A percentile compares a stretch with the other conserved stretches of the same genome.
Evolutionary conservation across 2,329 filamentous ascomycete species (phyloP).

Genomic region (Aspergillus neoniger): DNA sequence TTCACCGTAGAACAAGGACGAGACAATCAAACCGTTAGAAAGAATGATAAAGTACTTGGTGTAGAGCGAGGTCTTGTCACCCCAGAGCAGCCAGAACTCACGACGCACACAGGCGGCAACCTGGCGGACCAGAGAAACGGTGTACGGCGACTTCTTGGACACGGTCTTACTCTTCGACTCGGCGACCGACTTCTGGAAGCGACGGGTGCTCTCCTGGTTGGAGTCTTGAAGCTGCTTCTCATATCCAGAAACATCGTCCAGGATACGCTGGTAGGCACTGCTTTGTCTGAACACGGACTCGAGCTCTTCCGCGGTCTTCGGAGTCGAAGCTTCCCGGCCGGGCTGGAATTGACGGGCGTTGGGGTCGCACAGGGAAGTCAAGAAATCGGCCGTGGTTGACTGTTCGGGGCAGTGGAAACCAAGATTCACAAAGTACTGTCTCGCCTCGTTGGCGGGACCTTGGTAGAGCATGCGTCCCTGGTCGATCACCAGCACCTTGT

Average conservation of each 20-base stretch:
- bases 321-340: conserved; percentile 66
- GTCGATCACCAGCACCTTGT: conserved; percentile 79
- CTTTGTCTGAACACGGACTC: conserved; percentile 68
- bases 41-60: conserved; percentile 81
- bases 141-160: conserved; percentile 71
- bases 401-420: conserved; percentile 62
- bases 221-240: conserved; percentile 60
- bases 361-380: conserved; percentile 74
- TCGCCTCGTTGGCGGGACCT: conserved; percentile 62
- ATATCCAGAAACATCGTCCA: conserved; percentile 63
- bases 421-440: conserved; percentile 66
- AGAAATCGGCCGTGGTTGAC: conserved; percentile 73
- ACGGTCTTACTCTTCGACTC: conserved; percentile 67
- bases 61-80: conserved; percentile 72
- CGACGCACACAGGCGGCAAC: conserved; percentile 63
- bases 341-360: conserved; percentile 68
- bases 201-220: conserved; percentile 61
- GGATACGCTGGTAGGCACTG: conserved; percentile 60
- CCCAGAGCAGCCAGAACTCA: conserved; percentile 76
- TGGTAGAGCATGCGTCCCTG: conserved; percentile 69
- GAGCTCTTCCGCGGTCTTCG: conserved; percentile 69
- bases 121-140: conserved; percentile 72
- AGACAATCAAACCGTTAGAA: conserved; percentile 72
- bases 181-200: conserved; percentile 66
- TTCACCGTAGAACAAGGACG: conserved; percentile 75